Conservation (phyloP, 306 rosid genomes). For the Sphenostylis stenocarpa region DNA sequence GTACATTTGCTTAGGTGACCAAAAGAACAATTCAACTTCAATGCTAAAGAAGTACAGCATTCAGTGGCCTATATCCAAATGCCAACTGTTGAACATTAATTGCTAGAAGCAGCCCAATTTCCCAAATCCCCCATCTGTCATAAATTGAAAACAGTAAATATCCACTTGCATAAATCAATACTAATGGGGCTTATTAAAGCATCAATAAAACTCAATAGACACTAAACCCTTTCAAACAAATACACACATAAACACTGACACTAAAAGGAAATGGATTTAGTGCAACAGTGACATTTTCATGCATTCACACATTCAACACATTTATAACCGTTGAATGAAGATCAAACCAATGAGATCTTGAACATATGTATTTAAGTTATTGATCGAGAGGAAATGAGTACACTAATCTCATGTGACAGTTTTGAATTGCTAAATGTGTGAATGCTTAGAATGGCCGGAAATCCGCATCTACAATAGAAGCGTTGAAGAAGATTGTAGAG, state of each 20-base stretch:
- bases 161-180: constrained; percentile 5
- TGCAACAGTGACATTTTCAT: neutral
- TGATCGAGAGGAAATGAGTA: too few species aligned
- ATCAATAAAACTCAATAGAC: neutral
- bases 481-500: constrained; percentile 15
- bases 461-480: neutral
- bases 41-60: neutral
- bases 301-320: neutral
- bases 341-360: neutral
- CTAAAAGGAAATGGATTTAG: neutral
- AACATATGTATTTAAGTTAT: too few species aligned
- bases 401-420: too few species aligned
- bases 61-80: neutral
- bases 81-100: constrained; percentile 5
- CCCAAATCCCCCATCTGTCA: constrained; percentile 10
- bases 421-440: too few species aligned
- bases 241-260: neutral
- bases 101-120: neutral
- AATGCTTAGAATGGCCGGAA: too few species aligned
- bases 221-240: neutral
- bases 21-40: neutral
- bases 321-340: neutral
- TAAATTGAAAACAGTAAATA: constrained; percentile 13
- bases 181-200: neutral
- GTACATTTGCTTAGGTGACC: neutral